A percentile compares a stretch with the other conserved stretches of the same genome.
Conservation (phyloP, 164 flowering plant species). For the Cinnamomum chago region DNA sequence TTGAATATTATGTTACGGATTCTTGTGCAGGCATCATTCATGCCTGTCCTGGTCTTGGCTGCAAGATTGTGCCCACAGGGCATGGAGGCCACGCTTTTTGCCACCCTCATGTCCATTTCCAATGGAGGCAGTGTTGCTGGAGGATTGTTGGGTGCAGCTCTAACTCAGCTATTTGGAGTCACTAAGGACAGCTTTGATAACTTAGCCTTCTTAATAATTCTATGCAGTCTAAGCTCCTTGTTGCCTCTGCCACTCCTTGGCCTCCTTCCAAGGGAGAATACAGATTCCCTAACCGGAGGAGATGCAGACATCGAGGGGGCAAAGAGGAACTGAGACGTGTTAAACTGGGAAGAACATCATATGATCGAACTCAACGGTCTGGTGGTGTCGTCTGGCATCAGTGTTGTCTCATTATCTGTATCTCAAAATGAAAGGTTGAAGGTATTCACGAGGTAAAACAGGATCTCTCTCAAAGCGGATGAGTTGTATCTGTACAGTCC, state of each 20-base stretch:
- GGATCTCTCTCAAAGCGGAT: no score
- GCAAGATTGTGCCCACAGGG: constrained; percentile 91
- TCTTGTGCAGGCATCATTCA: constrained; percentile 82
- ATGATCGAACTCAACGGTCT: no score
- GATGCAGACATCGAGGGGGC: constrained; percentile 47
- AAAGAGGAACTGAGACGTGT: constrained; percentile 47
- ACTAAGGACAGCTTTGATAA: constrained; percentile 79
- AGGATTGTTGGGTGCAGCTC: constrained; percentile 86
- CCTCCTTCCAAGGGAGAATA: constrained; percentile 65
- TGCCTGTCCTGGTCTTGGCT: constrained; percentile 96
- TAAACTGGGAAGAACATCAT: no score
- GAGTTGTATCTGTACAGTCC: no score
- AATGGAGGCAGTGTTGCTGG: constrained; percentile 91
- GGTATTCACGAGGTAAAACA: no score
- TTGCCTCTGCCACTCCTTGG: constrained; percentile 89
- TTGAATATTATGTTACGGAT: neutral
- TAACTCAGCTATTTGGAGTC: constrained; percentile 80
- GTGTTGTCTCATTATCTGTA: no score
- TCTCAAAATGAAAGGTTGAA: no score
- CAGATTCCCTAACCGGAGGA: constrained; percentile 34
- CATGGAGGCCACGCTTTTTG: constrained; percentile 97
- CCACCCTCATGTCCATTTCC: constrained; percentile 95
- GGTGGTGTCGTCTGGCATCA: no score
- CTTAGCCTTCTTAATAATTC: constrained; percentile 56
- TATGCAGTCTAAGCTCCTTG: constrained; percentile 93